Conservation (phyloP, 1,139 yeast species). For the Suhomyces bokatorum region DNA sequence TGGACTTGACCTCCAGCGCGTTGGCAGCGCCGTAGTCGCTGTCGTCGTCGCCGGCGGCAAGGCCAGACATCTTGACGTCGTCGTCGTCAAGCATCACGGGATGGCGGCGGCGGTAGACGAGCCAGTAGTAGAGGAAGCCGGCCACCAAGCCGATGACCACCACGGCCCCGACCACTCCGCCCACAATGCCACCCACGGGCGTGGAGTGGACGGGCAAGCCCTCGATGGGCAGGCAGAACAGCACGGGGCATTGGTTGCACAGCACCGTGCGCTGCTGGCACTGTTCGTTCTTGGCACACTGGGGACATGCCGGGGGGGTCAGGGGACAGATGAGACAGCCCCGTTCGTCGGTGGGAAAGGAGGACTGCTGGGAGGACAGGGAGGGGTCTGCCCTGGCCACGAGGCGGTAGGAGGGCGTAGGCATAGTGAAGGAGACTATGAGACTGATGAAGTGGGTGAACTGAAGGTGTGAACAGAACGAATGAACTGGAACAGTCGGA, state of each 20-base stretch:
- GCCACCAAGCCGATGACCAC: conserved; percentile 37
- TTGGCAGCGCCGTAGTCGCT: conserved; percentile 11
- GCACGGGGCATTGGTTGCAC: conserved; percentile 56
- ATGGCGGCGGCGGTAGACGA: conserved; percentile 22
- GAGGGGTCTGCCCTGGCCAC: neutral
- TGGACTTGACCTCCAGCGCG: conserved; percentile 5
- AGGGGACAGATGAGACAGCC: conserved; percentile 55
- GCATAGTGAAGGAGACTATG: neutral
- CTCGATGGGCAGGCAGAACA: conserved; percentile 45
- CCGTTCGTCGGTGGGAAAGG: conserved; percentile 19
- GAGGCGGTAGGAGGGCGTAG: neutral
- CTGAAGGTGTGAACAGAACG: too few species aligned
- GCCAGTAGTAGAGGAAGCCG: conserved; percentile 34
- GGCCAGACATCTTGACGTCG: conserved; percentile 17
- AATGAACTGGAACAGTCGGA: too few species aligned
- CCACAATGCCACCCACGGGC: conserved; percentile 59
- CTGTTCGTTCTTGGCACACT: conserved; percentile 52
- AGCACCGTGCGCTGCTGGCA: conserved; percentile 50
- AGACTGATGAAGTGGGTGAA: too few species aligned
- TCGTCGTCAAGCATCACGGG: conserved; percentile 20
- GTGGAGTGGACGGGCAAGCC: conserved; percentile 11
- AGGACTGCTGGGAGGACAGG: conserved; percentile 3
- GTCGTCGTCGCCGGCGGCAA: conserved; percentile 11
- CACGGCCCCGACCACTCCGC: conserved; percentile 59
- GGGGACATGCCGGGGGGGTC: conserved; percentile 48